Conservation (phyloP, 768 basidiomycete species). For the Strobilomyces dryophilus region DNA sequence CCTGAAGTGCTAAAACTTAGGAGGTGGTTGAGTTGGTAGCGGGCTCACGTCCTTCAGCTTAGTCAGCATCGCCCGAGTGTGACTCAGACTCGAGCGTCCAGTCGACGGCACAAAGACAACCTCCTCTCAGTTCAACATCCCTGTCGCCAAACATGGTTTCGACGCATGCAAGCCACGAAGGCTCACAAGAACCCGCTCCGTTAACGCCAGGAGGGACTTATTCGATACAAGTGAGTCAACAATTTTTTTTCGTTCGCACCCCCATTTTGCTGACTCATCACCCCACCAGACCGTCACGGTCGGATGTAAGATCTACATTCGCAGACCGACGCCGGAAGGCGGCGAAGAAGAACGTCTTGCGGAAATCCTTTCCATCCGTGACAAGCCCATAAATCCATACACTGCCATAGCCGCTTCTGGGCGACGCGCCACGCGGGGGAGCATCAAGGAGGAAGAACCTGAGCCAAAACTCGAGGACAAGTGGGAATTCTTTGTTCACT, state of each 20-base stretch:
- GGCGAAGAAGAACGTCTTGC: constrained; percentile 86
- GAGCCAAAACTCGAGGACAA: constrained; percentile 66
- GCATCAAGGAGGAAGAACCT: constrained; percentile 44
- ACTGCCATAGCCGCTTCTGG: constrained; percentile 18
- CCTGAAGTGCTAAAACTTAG: background rate
- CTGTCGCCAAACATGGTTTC: constrained; percentile 26
- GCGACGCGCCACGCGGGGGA: constrained; percentile 39
- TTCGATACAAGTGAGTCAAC: constrained; percentile 58
- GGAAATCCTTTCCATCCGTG: constrained; percentile 93
- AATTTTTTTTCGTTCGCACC: constrained; percentile 25
- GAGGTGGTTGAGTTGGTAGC: background rate
- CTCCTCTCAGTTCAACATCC: constrained; percentile 4
- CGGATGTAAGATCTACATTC: constrained; percentile 94
- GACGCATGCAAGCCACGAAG: constrained; percentile 29
- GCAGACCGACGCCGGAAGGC: constrained; percentile 71
- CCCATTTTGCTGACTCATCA: constrained; percentile 34
- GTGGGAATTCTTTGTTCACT: constrained; percentile 95
- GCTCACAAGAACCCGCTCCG: constrained; percentile 49
- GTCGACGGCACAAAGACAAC: constrained; percentile 1
- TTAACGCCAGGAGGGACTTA: constrained; percentile 75
- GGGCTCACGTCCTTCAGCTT: constrained; percentile 11
- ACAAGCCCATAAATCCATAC: constrained; percentile 69
- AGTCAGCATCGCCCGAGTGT: constrained; percentile 14
- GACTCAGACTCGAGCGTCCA: background rate
- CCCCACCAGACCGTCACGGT: constrained; percentile 69